A percentile compares a stretch with the other conserved stretches of the same genome.
Evolutionary conservation across 345 rosid species (phyloP).

Genomic region (Salix suchowensis): DNA sequence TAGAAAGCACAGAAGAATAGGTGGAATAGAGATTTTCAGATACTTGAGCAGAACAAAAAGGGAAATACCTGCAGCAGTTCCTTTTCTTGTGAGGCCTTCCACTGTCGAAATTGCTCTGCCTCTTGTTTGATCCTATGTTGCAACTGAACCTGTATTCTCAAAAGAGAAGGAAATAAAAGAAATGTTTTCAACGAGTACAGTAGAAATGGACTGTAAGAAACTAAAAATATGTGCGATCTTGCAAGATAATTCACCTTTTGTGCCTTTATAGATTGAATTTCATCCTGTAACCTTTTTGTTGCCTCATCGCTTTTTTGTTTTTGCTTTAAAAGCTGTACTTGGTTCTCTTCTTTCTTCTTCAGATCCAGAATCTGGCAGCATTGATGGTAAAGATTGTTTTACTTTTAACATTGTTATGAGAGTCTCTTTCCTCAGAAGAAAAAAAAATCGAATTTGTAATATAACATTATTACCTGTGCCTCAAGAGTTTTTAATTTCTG

Average conservation of each 20-base stretch:
- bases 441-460: not conserved
- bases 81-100: conserved; percentile 96
- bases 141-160: conserved; percentile 70
- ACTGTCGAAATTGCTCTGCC: conserved; percentile 94
- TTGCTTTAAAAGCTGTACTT: conserved; percentile 90
- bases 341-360: conserved; percentile 94
- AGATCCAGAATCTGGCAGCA: conserved; percentile 72
- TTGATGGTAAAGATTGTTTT: conserved; percentile 8
- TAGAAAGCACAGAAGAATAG: not conserved
- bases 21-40: not conserved
- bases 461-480: conserved; percentile 53
- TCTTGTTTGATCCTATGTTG: conserved; percentile 97
- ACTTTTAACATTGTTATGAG: not conserved
- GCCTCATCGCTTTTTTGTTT: conserved; percentile 97
- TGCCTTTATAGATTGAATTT: conserved; percentile 90
- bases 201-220: not conserved
- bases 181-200: not conserved
- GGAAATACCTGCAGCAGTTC: conserved; percentile 78
- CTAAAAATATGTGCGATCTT: not conserved
- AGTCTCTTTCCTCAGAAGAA: not conserved
- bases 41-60: not conserved
- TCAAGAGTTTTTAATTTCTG: conserved; percentile 85
- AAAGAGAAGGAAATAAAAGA: conserved; percentile 3
- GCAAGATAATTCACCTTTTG: conserved; percentile 58
- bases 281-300: conserved; percentile 81